These are phyloP conservation scores for Metschnikowia amazonensis DNA, from an alignment of 805 yeast genomes.

Conservation along the genomic window DNA sequence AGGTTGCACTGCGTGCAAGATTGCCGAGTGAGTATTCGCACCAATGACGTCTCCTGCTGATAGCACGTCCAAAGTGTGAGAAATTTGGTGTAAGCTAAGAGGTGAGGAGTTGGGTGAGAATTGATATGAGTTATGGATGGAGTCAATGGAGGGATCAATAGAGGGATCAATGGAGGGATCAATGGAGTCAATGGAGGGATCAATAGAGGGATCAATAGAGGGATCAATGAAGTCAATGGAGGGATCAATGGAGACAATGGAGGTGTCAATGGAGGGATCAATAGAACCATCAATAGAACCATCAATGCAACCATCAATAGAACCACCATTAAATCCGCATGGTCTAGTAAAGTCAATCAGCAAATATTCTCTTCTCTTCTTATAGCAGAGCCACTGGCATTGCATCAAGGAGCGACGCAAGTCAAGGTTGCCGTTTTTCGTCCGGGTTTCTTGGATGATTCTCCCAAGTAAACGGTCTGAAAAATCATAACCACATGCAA, in stretches of 20 bases:
- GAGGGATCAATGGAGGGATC: neutral
- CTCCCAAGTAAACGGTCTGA: constrained; percentile 25
- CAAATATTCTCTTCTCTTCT: neutral
- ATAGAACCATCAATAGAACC: no score
- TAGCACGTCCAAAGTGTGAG: constrained; percentile 19
- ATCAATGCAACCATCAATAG: no score
- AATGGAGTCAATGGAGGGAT: neutral
- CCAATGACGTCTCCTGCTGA: constrained; percentile 31
- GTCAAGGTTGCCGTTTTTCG: constrained; percentile 30
- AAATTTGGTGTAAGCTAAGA: neutral
- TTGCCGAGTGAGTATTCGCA: constrained; percentile 23
- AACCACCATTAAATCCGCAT: no score
- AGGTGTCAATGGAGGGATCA: neutral
- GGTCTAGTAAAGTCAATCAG: neutral
- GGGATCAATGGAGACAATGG: neutral
- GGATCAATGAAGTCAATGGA: neutral
- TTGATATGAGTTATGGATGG: neutral
- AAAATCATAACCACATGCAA: constrained; percentile 33
- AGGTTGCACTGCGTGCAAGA: constrained; percentile 23
- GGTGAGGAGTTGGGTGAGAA: neutral
- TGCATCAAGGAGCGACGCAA: constrained; percentile 45
- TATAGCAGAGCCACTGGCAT: constrained; percentile 40
- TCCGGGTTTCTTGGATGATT: constrained; percentile 22
- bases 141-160: neutral
- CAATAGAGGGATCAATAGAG: neutral